phyloP scores from a whole-genome alignment of 257 asterid genomes.

The Eucommia ulmoides region DNA sequence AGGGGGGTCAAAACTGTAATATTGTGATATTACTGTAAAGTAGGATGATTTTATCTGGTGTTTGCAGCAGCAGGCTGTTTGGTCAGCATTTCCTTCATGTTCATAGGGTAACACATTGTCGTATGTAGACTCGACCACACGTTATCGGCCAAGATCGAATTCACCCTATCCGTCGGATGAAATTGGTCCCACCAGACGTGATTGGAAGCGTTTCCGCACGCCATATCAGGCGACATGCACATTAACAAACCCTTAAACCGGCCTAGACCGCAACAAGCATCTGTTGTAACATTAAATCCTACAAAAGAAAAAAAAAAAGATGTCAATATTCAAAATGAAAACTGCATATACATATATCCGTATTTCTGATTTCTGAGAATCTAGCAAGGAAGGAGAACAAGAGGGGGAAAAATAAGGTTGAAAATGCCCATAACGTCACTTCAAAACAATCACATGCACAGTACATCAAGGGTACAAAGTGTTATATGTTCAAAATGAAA shows the following conservation, averaged over 20 bases:
- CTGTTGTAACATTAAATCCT: constrained; percentile 62
- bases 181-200: constrained; percentile 97
- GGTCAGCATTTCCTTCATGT: constrained; percentile 63
- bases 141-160: constrained; percentile 66
- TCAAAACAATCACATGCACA: no score
- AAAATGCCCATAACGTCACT: no score
- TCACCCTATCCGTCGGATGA: constrained; percentile 84
- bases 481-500: no score
- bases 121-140: constrained; percentile 63
- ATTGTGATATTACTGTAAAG: not conserved
- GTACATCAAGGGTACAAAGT: no score
- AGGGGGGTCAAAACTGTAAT: not conserved
- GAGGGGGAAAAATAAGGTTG: no score
- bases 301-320: constrained; percentile 7
- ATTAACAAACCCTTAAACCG: constrained; percentile 51
- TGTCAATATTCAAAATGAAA: constrained; percentile 1
- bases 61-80: constrained; percentile 5
- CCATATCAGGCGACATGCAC: constrained; percentile 81
- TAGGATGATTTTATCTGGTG: not conserved
- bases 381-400: no score
- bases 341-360: not conserved
- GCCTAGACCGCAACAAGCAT: constrained; percentile 95
- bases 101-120: constrained; percentile 80
- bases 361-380: no score
- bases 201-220: constrained; percentile 54